These are phyloP conservation scores for Straminergon stramineum DNA, from an alignment of 225 moss, liverwort and hornwort genomes.

Conservation along the genomic window DNA sequence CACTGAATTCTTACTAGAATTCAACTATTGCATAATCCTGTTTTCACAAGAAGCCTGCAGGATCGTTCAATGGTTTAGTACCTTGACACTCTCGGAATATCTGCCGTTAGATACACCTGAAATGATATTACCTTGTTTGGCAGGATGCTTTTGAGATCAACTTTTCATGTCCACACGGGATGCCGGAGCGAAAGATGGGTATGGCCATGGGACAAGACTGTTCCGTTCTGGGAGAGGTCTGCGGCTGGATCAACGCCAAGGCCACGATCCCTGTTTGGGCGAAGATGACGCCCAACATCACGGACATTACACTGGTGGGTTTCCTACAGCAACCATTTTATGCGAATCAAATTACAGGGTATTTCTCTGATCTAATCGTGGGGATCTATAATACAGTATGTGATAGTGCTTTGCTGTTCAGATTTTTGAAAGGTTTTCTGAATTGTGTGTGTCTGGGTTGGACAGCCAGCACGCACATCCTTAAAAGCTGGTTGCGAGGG, in stretches of 20 bases:
- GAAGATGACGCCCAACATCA: conserved; percentile 97
- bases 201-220: conserved; percentile 99
- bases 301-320: conserved; percentile 76
- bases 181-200: conserved; percentile 95
- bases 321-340: neutral
- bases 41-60: neutral
- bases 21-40: neutral
- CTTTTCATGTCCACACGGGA: conserved; percentile 96
- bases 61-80: neutral
- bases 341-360: neutral
- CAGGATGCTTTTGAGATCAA: conserved; percentile 94
- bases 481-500: conserved; percentile 74
- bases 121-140: neutral
- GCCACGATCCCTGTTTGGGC: conserved; percentile 92
- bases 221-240: conserved; percentile 65
- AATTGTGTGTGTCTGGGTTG: neutral
- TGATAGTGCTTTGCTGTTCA: neutral
- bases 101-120: neutral
- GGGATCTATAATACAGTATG: neutral
- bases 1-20: neutral
- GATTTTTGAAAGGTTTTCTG: neutral
- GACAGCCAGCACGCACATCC: conserved; percentile 73
- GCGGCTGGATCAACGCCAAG: conserved; percentile 88
- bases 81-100: neutral
- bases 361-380: neutral